phyloP scores from a whole-genome alignment of 2,329 filamentous ascomycete species.

The Coniella lustricola region DNA sequence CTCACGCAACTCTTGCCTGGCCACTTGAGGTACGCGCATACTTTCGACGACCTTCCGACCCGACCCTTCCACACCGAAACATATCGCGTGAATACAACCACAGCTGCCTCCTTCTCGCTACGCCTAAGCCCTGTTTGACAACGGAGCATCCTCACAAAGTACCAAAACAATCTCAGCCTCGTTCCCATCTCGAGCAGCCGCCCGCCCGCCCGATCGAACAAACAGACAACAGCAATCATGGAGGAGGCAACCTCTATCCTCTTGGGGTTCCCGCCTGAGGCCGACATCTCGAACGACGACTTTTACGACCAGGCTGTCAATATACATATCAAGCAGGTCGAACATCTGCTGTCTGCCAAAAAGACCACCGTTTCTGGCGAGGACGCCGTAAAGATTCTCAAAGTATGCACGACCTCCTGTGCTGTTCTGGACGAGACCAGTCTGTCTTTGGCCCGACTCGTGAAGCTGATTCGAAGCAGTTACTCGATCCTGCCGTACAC shows the following conservation, averaged over 20 bases:
- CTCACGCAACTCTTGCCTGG: no score
- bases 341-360: slow-evolving; percentile 29
- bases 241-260: slow-evolving; percentile 32
- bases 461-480: slow-evolving; percentile 24
- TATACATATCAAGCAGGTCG: slow-evolving; percentile 31
- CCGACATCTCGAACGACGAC: slow-evolving; percentile 23
- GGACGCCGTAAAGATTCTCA: slow-evolving; percentile 33
- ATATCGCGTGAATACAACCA: not conserved
- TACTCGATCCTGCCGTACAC: slow-evolving; percentile 40
- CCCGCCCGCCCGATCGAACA: not conserved
- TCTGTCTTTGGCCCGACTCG: not conserved
- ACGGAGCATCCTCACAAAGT: not conserved
- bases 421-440: no score
- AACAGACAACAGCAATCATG: slow-evolving; percentile 22
- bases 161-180: not conserved
- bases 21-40: no score
- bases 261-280: slow-evolving; percentile 33
- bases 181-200: not conserved
- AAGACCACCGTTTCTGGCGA: slow-evolving; percentile 25
- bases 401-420: slow-evolving; percentile 25
- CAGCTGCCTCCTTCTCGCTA: no score
- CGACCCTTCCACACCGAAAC: not conserved
- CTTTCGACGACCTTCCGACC: no score
- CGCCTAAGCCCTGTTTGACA: not conserved
- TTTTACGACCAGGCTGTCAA: slow-evolving; percentile 34